These are phyloP conservation scores for Pyricularia sp. DNA, from an alignment of 2,329 filamentous ascomycete species.

Conservation along the genomic window DNA sequence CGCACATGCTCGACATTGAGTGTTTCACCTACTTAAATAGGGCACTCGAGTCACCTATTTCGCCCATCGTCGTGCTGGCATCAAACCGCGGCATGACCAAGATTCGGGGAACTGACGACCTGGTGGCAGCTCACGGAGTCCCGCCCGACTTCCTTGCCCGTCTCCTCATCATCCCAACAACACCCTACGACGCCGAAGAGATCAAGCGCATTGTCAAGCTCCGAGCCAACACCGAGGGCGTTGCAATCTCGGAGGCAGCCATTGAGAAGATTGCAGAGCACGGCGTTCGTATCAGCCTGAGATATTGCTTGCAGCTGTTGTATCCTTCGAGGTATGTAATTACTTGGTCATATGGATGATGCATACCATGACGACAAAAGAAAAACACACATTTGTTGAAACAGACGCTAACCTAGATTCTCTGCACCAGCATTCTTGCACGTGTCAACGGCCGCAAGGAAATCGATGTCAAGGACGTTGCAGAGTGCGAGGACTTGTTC, in stretches of 20 bases:
- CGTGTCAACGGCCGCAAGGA: constrained; percentile 70
- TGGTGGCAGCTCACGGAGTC: constrained; percentile 84
- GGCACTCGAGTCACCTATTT: constrained; percentile 89
- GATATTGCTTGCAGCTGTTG: constrained; percentile 88
- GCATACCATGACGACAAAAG: too few species aligned
- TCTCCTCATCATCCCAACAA: constrained; percentile 91
- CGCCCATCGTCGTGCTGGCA: constrained; percentile 92
- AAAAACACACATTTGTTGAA: constrained; percentile 13
- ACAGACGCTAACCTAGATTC: constrained; percentile 12
- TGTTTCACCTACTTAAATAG: constrained; percentile 99
- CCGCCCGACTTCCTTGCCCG: constrained; percentile 89
- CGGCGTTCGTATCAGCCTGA: constrained; percentile 79
- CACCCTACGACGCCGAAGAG: constrained; percentile 78
- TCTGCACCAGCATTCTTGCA: constrained; percentile 64
- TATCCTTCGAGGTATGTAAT: constrained; percentile 63
- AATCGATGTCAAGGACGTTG: constrained; percentile 69
- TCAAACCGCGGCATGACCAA: constrained; percentile 93
- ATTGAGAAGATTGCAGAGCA: constrained; percentile 80
- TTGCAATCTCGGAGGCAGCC: constrained; percentile 71
- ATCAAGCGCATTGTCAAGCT: constrained; percentile 88
- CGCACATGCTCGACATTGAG: constrained; percentile 99
- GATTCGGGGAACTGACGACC: constrained; percentile 76
- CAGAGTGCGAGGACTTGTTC: constrained; percentile 76
- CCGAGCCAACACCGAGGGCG: constrained; percentile 71
- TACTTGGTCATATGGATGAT: constrained; percentile 1